A percentile compares a stretch with the other conserved stretches of the same genome.
phyloP scores from a whole-genome alignment of 2,329 filamentous ascomycete species.

The Hymenoscyphus fructigenus region DNA sequence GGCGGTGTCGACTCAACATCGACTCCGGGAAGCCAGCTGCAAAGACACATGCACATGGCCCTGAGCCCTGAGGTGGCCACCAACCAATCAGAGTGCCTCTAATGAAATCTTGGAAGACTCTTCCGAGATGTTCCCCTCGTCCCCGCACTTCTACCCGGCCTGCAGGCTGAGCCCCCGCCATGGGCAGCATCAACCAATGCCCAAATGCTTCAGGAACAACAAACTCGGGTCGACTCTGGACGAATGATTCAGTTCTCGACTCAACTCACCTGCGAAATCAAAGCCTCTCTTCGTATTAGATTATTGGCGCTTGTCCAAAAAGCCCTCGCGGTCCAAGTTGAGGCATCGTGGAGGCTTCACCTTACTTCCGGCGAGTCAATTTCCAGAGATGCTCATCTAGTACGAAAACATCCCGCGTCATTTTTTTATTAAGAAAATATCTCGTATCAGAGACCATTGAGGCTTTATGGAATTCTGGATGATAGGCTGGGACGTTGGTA shows the following conservation, averaged over 20 bases:
- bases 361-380: not conserved
- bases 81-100: too few species aligned
- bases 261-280: not conserved
- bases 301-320: not conserved
- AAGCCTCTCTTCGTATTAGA: not conserved
- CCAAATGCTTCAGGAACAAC: not conserved
- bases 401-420: not conserved
- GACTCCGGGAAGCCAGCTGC: too few species aligned
- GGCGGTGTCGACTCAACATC: not conserved
- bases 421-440: conserved; percentile 1
- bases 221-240: conserved; percentile 1
- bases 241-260: not conserved
- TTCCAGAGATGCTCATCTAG: not conserved
- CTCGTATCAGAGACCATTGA: conserved; percentile 1
- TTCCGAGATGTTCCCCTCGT: conserved; percentile 2
- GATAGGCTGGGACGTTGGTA: not conserved
- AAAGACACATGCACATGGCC: too few species aligned
- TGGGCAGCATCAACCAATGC: not conserved
- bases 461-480: not conserved
- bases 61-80: too few species aligned
- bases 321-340: not conserved
- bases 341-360: not conserved
- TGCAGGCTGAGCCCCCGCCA: not conserved
- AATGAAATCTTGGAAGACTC: not conserved
- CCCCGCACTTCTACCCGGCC: not conserved